Evolutionary conservation across 768 basidiomycete genomes (phyloP).

Genomic region (Flagelloscypha sp.): DNA sequence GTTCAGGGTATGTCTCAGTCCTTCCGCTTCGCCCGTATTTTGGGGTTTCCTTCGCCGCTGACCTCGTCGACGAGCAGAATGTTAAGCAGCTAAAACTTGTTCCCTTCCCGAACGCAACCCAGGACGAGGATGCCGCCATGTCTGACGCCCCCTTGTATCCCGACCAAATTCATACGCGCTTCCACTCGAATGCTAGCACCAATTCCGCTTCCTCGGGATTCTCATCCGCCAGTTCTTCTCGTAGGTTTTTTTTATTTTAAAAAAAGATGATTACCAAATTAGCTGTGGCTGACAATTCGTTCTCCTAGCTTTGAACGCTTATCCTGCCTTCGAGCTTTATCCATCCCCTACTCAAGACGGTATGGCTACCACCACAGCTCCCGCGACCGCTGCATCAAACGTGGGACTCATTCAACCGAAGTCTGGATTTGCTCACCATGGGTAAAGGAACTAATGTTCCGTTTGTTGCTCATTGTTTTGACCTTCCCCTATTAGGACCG

Average conservation of each 20-base stretch:
- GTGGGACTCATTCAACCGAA: slow-evolving; percentile 66
- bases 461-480: slow-evolving; percentile 2
- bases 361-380: slow-evolving; percentile 12
- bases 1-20: no score
- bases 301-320: slow-evolving; percentile 24
- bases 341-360: slow-evolving; percentile 42
- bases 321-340: slow-evolving; percentile 58
- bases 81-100: slow-evolving; percentile 68
- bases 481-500: slow-evolving; percentile 31
- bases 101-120: slow-evolving; percentile 61
- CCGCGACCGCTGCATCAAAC: slow-evolving; percentile 27
- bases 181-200: slow-evolving; percentile 61
- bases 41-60: slow-evolving; percentile 9
- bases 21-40: slow-evolving; percentile 4
- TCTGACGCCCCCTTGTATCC: slow-evolving; percentile 50
- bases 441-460: slow-evolving; percentile 40
- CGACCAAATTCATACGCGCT: slow-evolving; percentile 50
- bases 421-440: slow-evolving; percentile 55
- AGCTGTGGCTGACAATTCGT: not conserved
- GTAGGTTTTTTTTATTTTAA: slow-evolving; percentile 28
- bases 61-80: slow-evolving; percentile 27
- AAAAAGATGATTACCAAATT: slow-evolving; percentile 2
- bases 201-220: slow-evolving; percentile 41
- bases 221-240: slow-evolving; percentile 36
- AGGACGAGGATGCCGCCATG: slow-evolving; percentile 66